Evolutionary conservation across 371 early-diverging fungal genomes (phyloP), one percentile per base, ranked within the genome.

Genomic region (Apophysomyces trapeziformis): DNA sequence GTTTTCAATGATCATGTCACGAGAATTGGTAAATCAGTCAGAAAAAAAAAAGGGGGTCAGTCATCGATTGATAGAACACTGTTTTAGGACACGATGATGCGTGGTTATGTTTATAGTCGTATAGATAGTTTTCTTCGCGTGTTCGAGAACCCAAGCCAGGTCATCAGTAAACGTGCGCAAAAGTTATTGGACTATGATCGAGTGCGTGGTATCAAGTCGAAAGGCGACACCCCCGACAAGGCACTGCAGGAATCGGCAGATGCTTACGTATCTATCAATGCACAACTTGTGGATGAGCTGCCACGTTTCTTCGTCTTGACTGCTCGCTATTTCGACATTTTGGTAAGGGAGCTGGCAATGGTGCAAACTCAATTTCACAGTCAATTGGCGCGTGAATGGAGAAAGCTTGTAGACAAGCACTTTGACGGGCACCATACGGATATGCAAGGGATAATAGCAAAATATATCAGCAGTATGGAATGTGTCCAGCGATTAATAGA

Each of bases 101-200:
- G 74, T 35, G 75, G 75, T 11, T 69, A 68, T 61, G 73, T 92
- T 4, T 82, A 85, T 45, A 85, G 86, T 21, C 72, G 81, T 32
- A 81, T 93, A 38, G 90, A 90, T 14, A 72, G 65, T 4, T 85
- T 90, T 61, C 64, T 90, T 18, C 78, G 74, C 36, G 76, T 83
- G 21, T 92, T 90, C 73, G 83, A 87, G 50, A 90, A 88, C 21
- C 93, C 93, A 13, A 68, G 76, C 13, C 84, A 88, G 58, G 87
- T 94, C 14, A 92, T 93, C 74, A 85, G 85, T 67, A 94, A 94
- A 66, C 78, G 95, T 7, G 88, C 89, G 5, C 78, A 87, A 63
- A 94, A 94, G 63, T 69, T 88, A 56, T 71, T 94, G 38, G 95
- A 94, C 70, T 90, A 88, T 70, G 92, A 93, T 64, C 84, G 90